Conservation (phyloP, 208 protist genomes). For the Lotmaria passim region DNA sequence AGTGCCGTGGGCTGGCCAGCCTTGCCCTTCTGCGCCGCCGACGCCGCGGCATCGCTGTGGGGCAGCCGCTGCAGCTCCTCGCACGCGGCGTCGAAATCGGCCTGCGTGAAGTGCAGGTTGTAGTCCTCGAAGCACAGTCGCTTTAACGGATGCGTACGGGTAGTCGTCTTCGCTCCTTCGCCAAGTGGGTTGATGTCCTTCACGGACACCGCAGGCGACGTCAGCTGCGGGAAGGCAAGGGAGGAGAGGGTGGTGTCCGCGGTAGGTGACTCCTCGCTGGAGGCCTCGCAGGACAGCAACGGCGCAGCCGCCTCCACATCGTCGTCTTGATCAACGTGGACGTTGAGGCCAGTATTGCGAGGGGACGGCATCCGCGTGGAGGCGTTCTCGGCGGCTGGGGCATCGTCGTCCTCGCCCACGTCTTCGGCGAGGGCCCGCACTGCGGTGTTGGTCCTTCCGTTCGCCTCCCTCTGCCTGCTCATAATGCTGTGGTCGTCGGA, state of each 20-base stretch:
- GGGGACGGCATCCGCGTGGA: constrained; percentile 10
- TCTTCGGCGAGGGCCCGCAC: background rate
- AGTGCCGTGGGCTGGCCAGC: background rate
- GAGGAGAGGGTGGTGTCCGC: too few relatives aligned
- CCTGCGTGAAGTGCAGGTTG: constrained; percentile 17
- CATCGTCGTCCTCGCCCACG: constrained; percentile 4
- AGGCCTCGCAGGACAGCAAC: background rate
- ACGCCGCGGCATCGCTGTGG: background rate
- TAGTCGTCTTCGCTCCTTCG: background rate
- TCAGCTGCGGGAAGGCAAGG: constrained; percentile 12
- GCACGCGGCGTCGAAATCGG: constrained; percentile 17
- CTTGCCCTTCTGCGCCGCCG: background rate
- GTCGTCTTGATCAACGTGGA: background rate
- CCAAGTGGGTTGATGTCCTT: background rate
- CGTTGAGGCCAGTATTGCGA: background rate
- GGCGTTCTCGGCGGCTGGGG: background rate
- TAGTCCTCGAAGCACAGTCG: constrained; percentile 25
- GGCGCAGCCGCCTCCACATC: background rate
- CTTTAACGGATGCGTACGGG: background rate
- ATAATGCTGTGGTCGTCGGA: background rate
- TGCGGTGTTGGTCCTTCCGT: background rate
- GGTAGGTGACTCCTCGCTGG: background rate
- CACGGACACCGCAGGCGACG: constrained; percentile 1
- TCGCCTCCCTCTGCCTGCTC: background rate
- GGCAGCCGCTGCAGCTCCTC: constrained; percentile 11